A percentile compares a stretch with the other conserved stretches of the same genome.
Evolutionary conservation across 2,329 filamentous ascomycete genomes (phyloP).

Genomic region (Karstenula rhodostoma): DNA sequence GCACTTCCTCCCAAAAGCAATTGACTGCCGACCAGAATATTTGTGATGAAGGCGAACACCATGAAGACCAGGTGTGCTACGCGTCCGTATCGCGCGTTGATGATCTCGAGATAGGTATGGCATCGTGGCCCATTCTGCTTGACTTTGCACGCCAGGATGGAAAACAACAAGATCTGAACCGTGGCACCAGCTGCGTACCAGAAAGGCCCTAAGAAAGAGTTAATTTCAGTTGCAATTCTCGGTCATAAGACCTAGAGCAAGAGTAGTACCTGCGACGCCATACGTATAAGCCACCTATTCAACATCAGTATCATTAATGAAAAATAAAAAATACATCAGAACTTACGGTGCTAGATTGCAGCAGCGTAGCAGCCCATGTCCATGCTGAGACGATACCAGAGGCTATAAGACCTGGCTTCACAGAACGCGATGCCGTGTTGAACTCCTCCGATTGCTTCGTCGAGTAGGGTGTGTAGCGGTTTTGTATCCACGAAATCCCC

Average conservation of each 20-base stretch:
- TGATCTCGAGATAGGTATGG: slow-evolving; percentile 54
- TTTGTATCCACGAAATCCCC: slow-evolving; percentile 48
- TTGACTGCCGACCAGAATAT: slow-evolving; percentile 55
- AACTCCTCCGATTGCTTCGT: slow-evolving; percentile 57
- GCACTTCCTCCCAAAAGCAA: slow-evolving; percentile 55
- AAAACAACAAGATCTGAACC: slow-evolving; percentile 56
- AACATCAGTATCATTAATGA: background rate
- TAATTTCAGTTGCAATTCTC: too few relatives aligned
- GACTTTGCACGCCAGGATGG: slow-evolving; percentile 54
- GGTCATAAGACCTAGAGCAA: too few relatives aligned
- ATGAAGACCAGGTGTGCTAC: slow-evolving; percentile 52
- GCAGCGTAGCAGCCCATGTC: slow-evolving; percentile 58
- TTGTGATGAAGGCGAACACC: slow-evolving; percentile 53
- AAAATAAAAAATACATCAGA: background rate
- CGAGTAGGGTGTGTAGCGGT: slow-evolving; percentile 47
- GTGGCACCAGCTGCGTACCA: slow-evolving; percentile 56
- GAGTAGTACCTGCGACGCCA: slow-evolving; percentile 32
- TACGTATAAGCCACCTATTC: slow-evolving; percentile 36
- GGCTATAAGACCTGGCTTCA: slow-evolving; percentile 57
- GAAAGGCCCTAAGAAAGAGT: slow-evolving; percentile 23
- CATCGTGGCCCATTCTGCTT: slow-evolving; percentile 52
- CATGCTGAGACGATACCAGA: slow-evolving; percentile 59
- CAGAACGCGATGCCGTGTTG: slow-evolving; percentile 56
- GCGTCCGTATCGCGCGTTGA: slow-evolving; percentile 51
- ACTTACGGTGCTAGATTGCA: slow-evolving; percentile 35